Evolutionary conservation across 805 yeast genomes (phyloP).

Genomic region (Pichia paraexigua): DNA sequence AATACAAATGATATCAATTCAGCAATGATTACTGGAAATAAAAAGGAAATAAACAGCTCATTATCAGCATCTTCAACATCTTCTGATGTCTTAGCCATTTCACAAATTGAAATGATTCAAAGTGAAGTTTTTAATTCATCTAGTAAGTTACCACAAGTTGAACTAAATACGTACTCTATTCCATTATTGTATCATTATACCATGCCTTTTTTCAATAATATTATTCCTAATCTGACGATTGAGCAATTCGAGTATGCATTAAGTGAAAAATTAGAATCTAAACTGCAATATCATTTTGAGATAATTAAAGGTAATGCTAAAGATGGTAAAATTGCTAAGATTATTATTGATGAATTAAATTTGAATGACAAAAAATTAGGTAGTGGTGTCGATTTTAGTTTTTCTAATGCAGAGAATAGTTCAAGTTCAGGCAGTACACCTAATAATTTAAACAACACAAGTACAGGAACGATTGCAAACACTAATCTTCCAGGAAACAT

Average conservation of each 20-base stretch:
- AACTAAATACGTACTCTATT: conserved; percentile 15
- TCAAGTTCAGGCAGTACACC: neutral
- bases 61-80: neutral
- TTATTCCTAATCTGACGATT: conserved; percentile 26
- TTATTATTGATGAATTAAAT: neutral
- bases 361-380: neutral
- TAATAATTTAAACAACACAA: neutral
- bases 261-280: conserved; percentile 25
- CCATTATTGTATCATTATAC: conserved; percentile 22
- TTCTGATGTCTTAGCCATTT: conserved; percentile 2
- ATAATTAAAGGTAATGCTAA: conserved; percentile 39
- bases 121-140: conserved; percentile 35
- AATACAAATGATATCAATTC: neutral
- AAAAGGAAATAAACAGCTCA: neutral
- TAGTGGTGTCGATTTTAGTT: neutral
- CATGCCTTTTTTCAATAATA: conserved; percentile 31
- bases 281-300: conserved; percentile 31
- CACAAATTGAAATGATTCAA: conserved; percentile 33
- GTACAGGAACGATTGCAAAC: neutral
- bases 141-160: conserved; percentile 24
- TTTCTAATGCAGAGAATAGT: neutral
- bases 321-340: conserved; percentile 27
- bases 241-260: conserved; percentile 23
- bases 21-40: neutral
- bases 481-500: neutral